Base-by-base conservation (phyloP, 768 basidiomycete genomes). In the Xanthoconium purpureum region DNA sequence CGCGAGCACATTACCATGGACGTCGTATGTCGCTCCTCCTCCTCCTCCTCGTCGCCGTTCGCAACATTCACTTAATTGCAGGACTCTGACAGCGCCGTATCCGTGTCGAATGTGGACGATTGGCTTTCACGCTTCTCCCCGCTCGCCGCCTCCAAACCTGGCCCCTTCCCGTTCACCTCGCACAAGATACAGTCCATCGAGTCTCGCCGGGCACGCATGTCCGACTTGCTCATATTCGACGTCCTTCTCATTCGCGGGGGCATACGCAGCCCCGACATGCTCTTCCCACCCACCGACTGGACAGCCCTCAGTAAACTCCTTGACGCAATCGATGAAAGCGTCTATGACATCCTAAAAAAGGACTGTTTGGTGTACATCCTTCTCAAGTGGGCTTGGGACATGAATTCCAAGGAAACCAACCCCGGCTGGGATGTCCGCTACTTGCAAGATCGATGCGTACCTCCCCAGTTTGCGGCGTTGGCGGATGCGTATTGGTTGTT, bases 401-500 rank as follows among this genome's bases (percentile, higher is more conserved):
- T 79, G 14, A 88, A 91, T 66, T 79, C 81, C 6, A 72, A 66
- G 75, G 88, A 77, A 66, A 37, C 44, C 12, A 62, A 59, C 38
- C 24, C 62, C 10, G 56, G 65, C 14, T 69, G 66, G 67, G 77
- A 58, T 63, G 39, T 17, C 18, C 70, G 57, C 76, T 89, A 75
- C 71, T 74, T 66, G 51, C 75, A 69, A 69, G 82, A 69, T n/a
- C 73, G 79, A 30, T 83, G 80, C 63, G 85, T 94, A 57, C 84
- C 88, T 5, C 86, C 89, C 3, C 91, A 91, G 63, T 92, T 91
- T 64, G 76, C 80, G 8, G 74, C 79, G 5, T 78, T 93, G 46
- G 82, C 88, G n/a, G 87, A 90, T 73, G 91, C 91, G 65, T 93
- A 93, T 73, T 94, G 88, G 87, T 74, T 83, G 68, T 73, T 94